These are phyloP conservation scores for Penicillium psychrofluorescens DNA, from an alignment of 495 filamentous ascomycete species.

Conservation along the genomic window DNA sequence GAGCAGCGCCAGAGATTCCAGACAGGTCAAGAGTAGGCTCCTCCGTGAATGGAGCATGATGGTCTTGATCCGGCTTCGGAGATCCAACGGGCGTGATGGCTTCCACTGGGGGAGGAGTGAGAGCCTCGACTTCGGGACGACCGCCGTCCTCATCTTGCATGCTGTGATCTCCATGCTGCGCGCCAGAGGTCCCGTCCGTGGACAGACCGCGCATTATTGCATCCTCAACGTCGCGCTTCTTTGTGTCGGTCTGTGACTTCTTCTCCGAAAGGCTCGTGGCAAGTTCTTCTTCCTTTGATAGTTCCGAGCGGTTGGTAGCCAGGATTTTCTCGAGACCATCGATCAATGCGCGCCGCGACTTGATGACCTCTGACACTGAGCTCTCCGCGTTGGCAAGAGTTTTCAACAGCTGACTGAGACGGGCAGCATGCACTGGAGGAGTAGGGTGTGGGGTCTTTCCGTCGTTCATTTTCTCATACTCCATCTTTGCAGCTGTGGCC, in stretches of 20 bases:
- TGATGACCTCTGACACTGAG: constrained; percentile 83
- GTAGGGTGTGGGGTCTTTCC: constrained; percentile 56
- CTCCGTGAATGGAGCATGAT: constrained; percentile 15
- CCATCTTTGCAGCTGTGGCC: constrained; percentile 60
- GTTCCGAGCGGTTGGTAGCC: constrained; percentile 59
- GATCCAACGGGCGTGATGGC: constrained; percentile 39
- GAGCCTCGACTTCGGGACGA: constrained; percentile 72
- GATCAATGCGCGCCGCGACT: constrained; percentile 71
- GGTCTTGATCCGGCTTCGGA: constrained; percentile 28
- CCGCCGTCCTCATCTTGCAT: constrained; percentile 41
- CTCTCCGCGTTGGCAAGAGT: constrained; percentile 84
- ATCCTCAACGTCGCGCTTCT: constrained; percentile 82
- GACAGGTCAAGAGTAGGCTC: constrained; percentile 15
- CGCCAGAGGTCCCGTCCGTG: constrained; percentile 30
- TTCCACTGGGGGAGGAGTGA: constrained; percentile 67
- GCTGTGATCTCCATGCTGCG: constrained; percentile 33
- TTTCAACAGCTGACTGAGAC: constrained; percentile 79
- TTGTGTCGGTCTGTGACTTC: constrained; percentile 59
- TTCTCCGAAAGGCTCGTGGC: constrained; percentile 51
- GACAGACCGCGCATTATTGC: constrained; percentile 77
- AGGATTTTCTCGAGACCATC: constrained; percentile 76
- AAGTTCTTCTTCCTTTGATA: constrained; percentile 60
- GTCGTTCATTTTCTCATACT: constrained; percentile 77
- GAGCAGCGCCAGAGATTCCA: constrained; percentile 16
- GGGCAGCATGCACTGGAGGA: constrained; percentile 84